Evolutionary conservation across 164 flowering plant genomes (phyloP).

Genomic region (Protea cynaroides): DNA sequence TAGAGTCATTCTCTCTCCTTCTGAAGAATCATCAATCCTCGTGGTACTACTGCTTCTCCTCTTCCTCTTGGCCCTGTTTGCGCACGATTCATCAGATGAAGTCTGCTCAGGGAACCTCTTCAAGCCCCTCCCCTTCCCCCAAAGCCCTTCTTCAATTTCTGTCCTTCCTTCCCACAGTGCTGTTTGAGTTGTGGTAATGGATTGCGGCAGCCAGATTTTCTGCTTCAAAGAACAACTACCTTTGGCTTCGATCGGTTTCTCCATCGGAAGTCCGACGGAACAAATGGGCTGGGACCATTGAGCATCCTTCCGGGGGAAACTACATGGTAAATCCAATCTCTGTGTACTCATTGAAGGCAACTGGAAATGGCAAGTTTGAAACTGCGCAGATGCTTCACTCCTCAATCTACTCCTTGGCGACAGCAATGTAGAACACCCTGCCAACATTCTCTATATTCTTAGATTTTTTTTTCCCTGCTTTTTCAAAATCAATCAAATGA

Average conservation of each 20-base stretch:
- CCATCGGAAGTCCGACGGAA: conserved; percentile 58
- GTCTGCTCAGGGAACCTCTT: conserved; percentile 51
- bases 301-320: conserved; percentile 59
- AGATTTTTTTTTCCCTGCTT: conserved; percentile 14
- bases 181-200: conserved; percentile 31
- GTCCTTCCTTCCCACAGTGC: conserved; percentile 32
- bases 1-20: conserved; percentile 32
- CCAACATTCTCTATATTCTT: conserved; percentile 83
- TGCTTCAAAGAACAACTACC: conserved; percentile 54
- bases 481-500: conserved; percentile 1
- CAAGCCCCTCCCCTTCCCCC: conserved; percentile 65
- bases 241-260: conserved; percentile 45
- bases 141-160: conserved; percentile 46
- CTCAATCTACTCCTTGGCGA: conserved; percentile 93
- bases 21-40: conserved; percentile 19
- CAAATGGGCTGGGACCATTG: conserved; percentile 53
- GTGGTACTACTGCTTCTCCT: conserved; percentile 20
- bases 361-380: conserved; percentile 72
- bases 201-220: conserved; percentile 48
- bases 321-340: conserved; percentile 78
- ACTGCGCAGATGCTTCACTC: conserved; percentile 67
- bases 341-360: conserved; percentile 88
- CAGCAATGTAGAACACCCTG: conserved; percentile 86
- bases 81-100: conserved; percentile 23
- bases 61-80: conserved; percentile 43